Percentiles rank a stretch among this genome's conserved stretches.
Conservation (phyloP, 75 land plant species). For the Pinus tabuliformis region DNA sequence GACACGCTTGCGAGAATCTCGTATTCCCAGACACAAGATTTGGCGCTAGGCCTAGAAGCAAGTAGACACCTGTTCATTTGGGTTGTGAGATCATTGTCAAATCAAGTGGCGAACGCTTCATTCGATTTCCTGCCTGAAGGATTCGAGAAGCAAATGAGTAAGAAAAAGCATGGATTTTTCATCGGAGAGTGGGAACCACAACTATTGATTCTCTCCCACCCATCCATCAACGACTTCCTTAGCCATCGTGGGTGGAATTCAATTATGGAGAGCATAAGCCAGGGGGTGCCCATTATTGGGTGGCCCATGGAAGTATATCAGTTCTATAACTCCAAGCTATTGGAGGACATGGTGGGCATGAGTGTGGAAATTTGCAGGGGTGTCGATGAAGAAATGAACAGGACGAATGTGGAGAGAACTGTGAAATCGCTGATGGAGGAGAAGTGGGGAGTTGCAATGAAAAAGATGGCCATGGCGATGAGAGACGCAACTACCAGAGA, state of each 20-base stretch:
- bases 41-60: slow-evolving; percentile 6
- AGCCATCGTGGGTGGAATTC: slow-evolving; percentile 40
- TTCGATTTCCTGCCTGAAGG: slow-evolving; percentile 9
- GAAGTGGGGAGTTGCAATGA: not conserved
- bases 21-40: slow-evolving; percentile 14
- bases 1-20: slow-evolving; percentile 20
- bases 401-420: not conserved
- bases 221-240: slow-evolving; percentile 16
- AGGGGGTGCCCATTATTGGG: slow-evolving; percentile 27
- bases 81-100: not conserved
- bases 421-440: slow-evolving; percentile 6
- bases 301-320: slow-evolving; percentile 28
- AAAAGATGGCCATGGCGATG: slow-evolving; percentile 9
- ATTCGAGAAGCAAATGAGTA: slow-evolving; percentile 2
- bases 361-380: slow-evolving; percentile 24
- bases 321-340: slow-evolving; percentile 28
- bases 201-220: slow-evolving; percentile 15
- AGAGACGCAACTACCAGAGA: not conserved
- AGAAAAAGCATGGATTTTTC: slow-evolving; percentile 13
- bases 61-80: not conserved
- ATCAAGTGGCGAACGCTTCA: not conserved
- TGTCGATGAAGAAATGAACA: not conserved
- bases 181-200: slow-evolving; percentile 29
- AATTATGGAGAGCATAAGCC: slow-evolving; percentile 17
- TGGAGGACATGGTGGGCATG: slow-evolving; percentile 27